Conservation (phyloP, 352 stramenopile species). For the Elongisporangium senticosum region DNA sequence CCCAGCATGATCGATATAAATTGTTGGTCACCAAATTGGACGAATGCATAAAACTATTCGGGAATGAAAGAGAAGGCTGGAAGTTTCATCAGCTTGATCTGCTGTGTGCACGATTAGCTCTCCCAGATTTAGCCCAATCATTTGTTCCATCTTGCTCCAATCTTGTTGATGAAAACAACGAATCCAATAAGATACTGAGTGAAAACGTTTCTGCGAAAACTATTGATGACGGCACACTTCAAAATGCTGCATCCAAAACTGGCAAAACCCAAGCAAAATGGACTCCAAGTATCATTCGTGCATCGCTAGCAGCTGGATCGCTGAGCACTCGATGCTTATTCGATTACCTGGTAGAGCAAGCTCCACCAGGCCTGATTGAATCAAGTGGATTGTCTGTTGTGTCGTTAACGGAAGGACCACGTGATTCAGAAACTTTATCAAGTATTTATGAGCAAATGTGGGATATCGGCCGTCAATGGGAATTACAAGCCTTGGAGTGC, state of each 20-base stretch:
- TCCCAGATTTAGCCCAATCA: constrained; percentile 66
- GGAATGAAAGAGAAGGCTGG: constrained; percentile 32
- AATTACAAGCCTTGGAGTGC: constrained; percentile 67
- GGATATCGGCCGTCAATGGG: constrained; percentile 47
- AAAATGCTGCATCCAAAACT: constrained; percentile 53
- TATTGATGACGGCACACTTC: constrained; percentile 65
- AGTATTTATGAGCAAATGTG: constrained; percentile 60
- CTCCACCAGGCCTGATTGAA: constrained; percentile 52
- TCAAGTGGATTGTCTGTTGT: constrained; percentile 20
- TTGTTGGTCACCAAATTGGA: constrained; percentile 47
- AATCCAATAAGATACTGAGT: constrained; percentile 10
- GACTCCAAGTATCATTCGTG: constrained; percentile 40
- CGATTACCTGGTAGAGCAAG: constrained; percentile 61
- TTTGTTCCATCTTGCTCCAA: constrained; percentile 73
- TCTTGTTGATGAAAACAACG: constrained; percentile 42
- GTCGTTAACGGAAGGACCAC: constrained; percentile 2
- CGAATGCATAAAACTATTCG: constrained; percentile 43
- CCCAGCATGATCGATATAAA: constrained; percentile 50
- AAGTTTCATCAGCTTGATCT: constrained; percentile 76
- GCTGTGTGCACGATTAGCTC: constrained; percentile 64
- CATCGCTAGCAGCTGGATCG: constrained; percentile 53
- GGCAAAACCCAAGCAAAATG: constrained; percentile 63
- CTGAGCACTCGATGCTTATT: constrained; percentile 61
- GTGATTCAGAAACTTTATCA: neutral
- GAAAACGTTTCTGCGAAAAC: constrained; percentile 16